Evolutionary conservation across 2,329 filamentous ascomycete species (phyloP).

Genomic region (Talaromyces sp.): DNA sequence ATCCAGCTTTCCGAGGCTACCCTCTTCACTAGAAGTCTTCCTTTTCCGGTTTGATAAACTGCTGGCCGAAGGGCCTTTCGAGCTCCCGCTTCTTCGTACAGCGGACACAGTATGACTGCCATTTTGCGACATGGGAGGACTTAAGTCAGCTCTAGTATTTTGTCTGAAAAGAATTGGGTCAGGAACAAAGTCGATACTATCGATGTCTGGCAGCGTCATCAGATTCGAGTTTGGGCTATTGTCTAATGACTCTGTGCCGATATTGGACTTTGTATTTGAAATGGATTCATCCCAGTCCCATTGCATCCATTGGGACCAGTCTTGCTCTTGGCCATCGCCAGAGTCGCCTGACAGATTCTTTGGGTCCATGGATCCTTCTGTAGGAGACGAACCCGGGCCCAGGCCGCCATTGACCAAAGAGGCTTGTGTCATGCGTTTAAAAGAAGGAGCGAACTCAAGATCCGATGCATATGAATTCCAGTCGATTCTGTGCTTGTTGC

Average conservation of each 20-base stretch:
- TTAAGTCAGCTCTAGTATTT: not conserved
- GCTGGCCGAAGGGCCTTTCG: conserved; percentile 13
- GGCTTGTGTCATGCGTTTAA: conserved; percentile 3
- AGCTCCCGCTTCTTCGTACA: conserved; percentile 11
- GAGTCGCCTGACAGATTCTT: not conserved
- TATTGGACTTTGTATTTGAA: conserved; percentile 23
- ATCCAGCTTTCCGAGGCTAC: conserved; percentile 26
- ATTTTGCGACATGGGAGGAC: not conserved
- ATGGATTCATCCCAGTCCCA: conserved; percentile 34
- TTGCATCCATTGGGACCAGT: conserved; percentile 42
- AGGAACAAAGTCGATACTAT: not conserved
- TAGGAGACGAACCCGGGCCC: conserved; percentile 2
- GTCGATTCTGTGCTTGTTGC: not conserved
- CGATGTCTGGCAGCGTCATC: conserved; percentile 16
- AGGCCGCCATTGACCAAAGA: conserved; percentile 7
- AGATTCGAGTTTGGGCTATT: conserved; percentile 13
- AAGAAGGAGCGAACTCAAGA: not conserved
- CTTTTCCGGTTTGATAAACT: conserved; percentile 52
- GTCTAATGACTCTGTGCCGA: conserved; percentile 18
- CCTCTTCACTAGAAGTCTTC: conserved; percentile 57
- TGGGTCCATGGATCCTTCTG: conserved; percentile 6
- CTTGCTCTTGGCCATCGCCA: conserved; percentile 26
- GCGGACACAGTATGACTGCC: not conserved
- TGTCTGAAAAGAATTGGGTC: not conserved
- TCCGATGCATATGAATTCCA: not conserved